Evolutionary conservation across 139 green algal species (phyloP), one percentile per base, ranked within the genome.

Genomic region (Coelastrella sp.): DNA sequence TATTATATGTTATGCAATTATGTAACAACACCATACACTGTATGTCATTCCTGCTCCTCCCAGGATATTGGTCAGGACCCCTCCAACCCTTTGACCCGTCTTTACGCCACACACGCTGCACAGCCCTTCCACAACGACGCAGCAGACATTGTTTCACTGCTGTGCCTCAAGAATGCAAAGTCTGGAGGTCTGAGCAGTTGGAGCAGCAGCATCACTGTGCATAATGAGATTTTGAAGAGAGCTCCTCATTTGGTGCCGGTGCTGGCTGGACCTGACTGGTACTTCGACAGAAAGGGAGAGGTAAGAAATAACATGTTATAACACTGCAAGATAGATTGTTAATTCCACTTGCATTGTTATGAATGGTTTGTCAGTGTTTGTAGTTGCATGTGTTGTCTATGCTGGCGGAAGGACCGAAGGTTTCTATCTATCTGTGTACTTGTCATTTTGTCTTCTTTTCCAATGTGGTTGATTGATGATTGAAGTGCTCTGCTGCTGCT

Each of bases 61-160:
- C n/a, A 81, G 74, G 89, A 94, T 83, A 88, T 95, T 21, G 89
- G 89, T 9, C 86, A 87, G 27, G 90, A 95, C 83, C 86, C 91
- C 37, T 86, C 30, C 30, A 77, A 87, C 63, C 89, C 89, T 21
- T 59, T 83, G 43, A 91, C 87, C 0, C 85, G 92, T 7, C 86
- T 92, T 34, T 92, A 95, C 62, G 90, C 93, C 25, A 96, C 93
- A 27, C 87, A 89, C 40, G 91, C 86, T 4, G 91, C 91, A 19
- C 92, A 95, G 68, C 91, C 91, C 35, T 93, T 81, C 79, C 92
- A 95, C 86, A 93, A 91, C 27, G 92, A 95, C 81, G 27, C 50
- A 13, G 53, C 82, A 40, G 89, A 88, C 30, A 53, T 73, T 2
- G 86, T 88, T 40, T 85, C 78, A 6, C 68, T 92, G 57, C 85